phyloP scores from a whole-genome alignment of 768 basidiomycete species.

The Russula sp. region DNA sequence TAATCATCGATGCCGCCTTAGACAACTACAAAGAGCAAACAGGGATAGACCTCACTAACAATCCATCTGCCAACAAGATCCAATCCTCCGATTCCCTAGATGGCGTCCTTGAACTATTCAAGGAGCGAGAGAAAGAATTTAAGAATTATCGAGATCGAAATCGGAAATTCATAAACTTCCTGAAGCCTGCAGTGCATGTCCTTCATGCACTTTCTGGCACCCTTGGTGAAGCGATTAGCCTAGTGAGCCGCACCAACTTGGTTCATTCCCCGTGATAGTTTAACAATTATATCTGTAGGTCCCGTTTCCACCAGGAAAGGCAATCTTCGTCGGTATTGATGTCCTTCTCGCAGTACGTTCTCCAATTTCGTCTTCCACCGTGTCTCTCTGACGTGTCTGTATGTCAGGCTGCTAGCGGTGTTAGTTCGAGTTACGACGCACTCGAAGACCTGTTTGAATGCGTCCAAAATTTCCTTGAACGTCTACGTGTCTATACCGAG shows the following conservation, averaged over 20 bases:
- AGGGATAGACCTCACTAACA: not conserved
- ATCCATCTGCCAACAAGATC: not conserved
- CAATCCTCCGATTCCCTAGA: slow-evolving; percentile 1
- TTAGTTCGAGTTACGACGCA: not conserved
- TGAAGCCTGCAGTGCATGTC: slow-evolving; percentile 3
- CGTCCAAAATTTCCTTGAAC: not conserved
- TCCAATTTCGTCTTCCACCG: not conserved
- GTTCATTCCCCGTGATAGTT: not conserved
- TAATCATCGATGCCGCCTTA: not conserved
- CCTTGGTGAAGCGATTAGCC: not conserved
- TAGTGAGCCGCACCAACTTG: not conserved
- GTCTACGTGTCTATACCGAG: not conserved
- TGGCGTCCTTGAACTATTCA: not conserved
- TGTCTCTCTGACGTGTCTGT: not conserved
- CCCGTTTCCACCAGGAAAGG: not conserved
- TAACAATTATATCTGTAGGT: not conserved
- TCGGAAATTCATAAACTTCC: slow-evolving; percentile 3
- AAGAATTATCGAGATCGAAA: slow-evolving; percentile 12
- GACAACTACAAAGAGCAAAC: slow-evolving; percentile 8
- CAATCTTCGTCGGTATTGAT: slow-evolving; percentile 11
- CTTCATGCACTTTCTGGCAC: not conserved
- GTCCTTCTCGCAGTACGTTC: not conserved
- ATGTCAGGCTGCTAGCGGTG: not conserved
- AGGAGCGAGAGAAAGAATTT: slow-evolving; percentile 1
- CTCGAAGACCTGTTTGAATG: slow-evolving; percentile 1